These are phyloP conservation scores for Cokeromyces recurvatus DNA, from an alignment of 371 early-diverging fungal species.

Conservation along the genomic window DNA sequence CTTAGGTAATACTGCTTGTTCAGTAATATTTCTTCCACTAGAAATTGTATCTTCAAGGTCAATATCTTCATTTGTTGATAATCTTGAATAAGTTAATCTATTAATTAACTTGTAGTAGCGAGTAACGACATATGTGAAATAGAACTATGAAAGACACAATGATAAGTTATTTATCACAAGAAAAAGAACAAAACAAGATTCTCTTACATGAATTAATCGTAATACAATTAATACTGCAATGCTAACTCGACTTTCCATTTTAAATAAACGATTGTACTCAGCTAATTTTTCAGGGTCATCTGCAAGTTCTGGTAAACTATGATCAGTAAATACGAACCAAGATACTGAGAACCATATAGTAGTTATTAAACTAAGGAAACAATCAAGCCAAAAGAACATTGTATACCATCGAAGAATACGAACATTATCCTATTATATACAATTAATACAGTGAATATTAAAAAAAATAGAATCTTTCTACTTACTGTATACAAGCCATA, in stretches of 20 bases:
- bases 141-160: conserved; percentile 24
- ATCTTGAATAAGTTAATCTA: conserved; percentile 21
- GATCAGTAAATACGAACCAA: conserved; percentile 45
- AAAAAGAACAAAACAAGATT: neutral
- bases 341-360: conserved; percentile 35
- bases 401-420: conserved; percentile 32
- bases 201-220: conserved; percentile 37
- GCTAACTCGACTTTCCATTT: conserved; percentile 38
- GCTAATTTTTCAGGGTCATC: conserved; percentile 25
- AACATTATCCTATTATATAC: conserved; percentile 13
- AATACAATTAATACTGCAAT: conserved; percentile 32
- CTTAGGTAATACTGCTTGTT: neutral
- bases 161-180: neutral
- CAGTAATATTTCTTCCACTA: neutral
- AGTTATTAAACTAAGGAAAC: conserved; percentile 24
- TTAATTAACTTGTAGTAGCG: conserved; percentile 29
- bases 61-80: conserved; percentile 10
- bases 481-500: conserved; percentile 38
- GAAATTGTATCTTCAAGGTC: conserved; percentile 7
- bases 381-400: conserved; percentile 43
- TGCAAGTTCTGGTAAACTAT: conserved; percentile 32
- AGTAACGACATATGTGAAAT: conserved; percentile 39
- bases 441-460: neutral
- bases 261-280: conserved; percentile 19
- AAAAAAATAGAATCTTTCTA: neutral